These are phyloP conservation scores for Curvularia sp. DNA, from an alignment of 2,329 filamentous ascomycete species.

Conservation along the genomic window DNA sequence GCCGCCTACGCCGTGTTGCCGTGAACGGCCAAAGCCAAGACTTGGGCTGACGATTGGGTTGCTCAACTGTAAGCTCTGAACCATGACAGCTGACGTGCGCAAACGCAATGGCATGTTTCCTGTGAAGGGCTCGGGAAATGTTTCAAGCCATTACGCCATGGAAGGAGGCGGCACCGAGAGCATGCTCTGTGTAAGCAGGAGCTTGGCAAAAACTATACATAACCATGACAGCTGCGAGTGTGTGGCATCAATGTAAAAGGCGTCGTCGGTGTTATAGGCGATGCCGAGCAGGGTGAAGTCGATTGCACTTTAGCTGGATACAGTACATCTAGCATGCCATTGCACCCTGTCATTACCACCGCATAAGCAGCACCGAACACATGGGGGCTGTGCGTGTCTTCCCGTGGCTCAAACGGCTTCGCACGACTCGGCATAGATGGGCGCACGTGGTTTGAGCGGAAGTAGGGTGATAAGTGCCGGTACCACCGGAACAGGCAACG, in stretches of 20 bases:
- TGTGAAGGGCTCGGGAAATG: neutral
- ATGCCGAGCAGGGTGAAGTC: neutral
- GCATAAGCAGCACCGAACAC: neutral
- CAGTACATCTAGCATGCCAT: neutral
- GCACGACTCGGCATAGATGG: neutral
- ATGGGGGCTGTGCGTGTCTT: no score
- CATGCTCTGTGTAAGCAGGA: neutral
- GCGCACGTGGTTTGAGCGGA: neutral
- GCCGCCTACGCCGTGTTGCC: neutral
- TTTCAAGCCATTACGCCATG: neutral
- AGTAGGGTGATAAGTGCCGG: neutral
- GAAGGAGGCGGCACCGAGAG: neutral
- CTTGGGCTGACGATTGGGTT: neutral
- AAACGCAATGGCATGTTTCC: neutral
- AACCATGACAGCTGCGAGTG: neutral
- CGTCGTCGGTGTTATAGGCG: neutral
- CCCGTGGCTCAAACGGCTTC: neutral
- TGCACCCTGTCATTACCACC: neutral
- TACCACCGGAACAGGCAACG: conserved; percentile 6
- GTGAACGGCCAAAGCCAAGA: neutral
- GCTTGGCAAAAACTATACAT: neutral
- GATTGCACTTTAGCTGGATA: neutral
- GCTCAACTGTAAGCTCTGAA: neutral
- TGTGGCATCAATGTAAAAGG: neutral
- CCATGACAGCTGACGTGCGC: neutral